Evolutionary conservation across 164 flowering plant genomes (phyloP), one percentile per base, ranked within the genome.

Genomic region (Piper longum): DNA sequence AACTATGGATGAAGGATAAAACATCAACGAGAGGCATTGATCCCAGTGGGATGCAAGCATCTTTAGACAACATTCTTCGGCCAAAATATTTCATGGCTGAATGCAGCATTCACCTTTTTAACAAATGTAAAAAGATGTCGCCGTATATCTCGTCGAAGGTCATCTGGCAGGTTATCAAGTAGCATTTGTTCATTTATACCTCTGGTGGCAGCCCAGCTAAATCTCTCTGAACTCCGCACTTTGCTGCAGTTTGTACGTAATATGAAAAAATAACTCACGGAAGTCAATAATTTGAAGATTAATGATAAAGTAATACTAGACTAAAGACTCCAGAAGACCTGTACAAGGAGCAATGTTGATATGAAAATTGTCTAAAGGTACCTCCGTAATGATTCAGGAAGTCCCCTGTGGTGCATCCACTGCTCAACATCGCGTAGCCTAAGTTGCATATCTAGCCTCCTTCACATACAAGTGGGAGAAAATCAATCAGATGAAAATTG

Each of bases 141-240:
- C 56, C 95, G 77, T 71, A 86, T 87, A n/a, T 91, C 86, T 74
- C 83, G 83, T 71, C 86, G 98, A 48, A 91, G 82, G 67, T 91
- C 91, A 68, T 91, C 98, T 12, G 96, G 95, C 62, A 91, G 66
- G 65, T 80, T 80, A 66, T 77, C 87, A 65, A 88, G 43, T 39
- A 88, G 76, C 64, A 71, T 56, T 72, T 83, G 95, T 81, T 88
- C 98, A 72, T 88, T 80, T 44, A 84, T 83, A 42, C 95, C 95
- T 74, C 84, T 73, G 9, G 87, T 86, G 16, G 89, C 91, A 68
- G 85, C 84, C 97, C 97, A 91, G 56, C 69, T 79, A 66, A 82
- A 82, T 48, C 86, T 69, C 72, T 86, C 97, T 56, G 95, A 83
- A 61, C 80, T 71, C 65, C 82, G 72, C 60, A 90, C 91, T 79